Evolutionary conservation across 2,329 filamentous ascomycete genomes (phyloP).

Genomic region (Basipetospora chlamydospora): DNA sequence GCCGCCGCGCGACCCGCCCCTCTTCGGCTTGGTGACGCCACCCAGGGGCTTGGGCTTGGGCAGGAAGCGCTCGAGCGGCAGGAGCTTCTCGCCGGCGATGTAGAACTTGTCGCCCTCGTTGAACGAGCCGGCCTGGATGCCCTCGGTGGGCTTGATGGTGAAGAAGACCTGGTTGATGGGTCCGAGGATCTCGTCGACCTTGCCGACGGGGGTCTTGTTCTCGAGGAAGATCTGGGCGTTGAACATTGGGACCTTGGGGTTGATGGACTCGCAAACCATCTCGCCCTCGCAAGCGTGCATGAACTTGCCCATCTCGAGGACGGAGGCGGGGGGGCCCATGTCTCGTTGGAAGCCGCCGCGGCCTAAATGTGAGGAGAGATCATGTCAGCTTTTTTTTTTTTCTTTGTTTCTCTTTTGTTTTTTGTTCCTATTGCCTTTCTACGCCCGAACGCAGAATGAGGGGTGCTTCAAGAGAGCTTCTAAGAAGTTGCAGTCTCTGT

Average conservation of each 20-base stretch:
- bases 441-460: background rate
- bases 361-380: constrained; percentile 11
- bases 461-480: too few species aligned
- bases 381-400: constrained; percentile 3
- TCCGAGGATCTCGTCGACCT: constrained; percentile 95
- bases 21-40: constrained; percentile 48
- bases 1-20: constrained; percentile 30
- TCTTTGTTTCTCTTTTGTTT: constrained; percentile 6
- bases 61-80: constrained; percentile 90
- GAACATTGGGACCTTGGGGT: constrained; percentile 95
- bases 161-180: constrained; percentile 98
- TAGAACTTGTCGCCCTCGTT: constrained; percentile 95
- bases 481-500: too few species aligned
- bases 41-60: constrained; percentile 72
- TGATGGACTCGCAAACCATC: constrained; percentile 91
- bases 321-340: constrained; percentile 22
- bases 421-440: background rate
- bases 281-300: constrained; percentile 93
- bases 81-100: constrained; percentile 85
- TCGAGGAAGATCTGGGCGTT: constrained; percentile 97
- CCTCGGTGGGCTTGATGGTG: constrained; percentile 93
- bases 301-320: constrained; percentile 52
- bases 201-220: constrained; percentile 94
- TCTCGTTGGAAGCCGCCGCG: constrained; percentile 24
- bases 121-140: constrained; percentile 89